A percentile compares a stretch with the other conserved stretches of the same genome.
Evolutionary conservation across 2,329 filamentous ascomycete species (phyloP).

Genomic region (Pseudocercospora crystallina): DNA sequence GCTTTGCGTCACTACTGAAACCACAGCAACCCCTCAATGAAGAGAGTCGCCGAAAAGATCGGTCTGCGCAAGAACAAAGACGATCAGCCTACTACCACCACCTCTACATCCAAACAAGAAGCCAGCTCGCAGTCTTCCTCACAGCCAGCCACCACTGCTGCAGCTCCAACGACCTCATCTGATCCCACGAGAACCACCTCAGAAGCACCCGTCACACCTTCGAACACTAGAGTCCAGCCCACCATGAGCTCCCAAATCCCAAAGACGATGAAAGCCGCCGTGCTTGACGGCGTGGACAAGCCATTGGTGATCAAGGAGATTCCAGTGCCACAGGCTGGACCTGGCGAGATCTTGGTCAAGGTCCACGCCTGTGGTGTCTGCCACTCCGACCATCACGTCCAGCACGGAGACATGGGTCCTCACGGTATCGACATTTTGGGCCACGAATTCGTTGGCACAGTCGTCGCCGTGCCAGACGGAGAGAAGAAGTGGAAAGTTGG

Average conservation of each 20-base stretch:
- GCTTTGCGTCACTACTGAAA: conserved; percentile 3
- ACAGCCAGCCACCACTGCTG: neutral
- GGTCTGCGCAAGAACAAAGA: conserved; percentile 4
- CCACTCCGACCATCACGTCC: conserved; percentile 62
- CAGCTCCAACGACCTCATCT: neutral
- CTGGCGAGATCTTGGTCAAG: conserved; percentile 66
- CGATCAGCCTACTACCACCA: neutral
- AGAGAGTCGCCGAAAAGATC: conserved; percentile 2
- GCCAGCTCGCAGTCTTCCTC: neutral
- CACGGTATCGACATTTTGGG: conserved; percentile 45
- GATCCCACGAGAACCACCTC: too few species aligned
- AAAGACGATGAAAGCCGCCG: conserved; percentile 65
- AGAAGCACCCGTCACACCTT: neutral
- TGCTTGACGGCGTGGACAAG: conserved; percentile 54
- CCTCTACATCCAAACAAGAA: neutral
- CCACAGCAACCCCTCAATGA: neutral
- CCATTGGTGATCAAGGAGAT: conserved; percentile 61
- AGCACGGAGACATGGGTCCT: conserved; percentile 54
- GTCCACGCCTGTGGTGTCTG: conserved; percentile 72
- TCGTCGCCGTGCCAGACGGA: conserved; percentile 57
- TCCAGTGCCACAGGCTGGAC: conserved; percentile 56
- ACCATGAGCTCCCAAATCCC: conserved; percentile 42
- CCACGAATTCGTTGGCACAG: conserved; percentile 69
- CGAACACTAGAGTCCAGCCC: neutral
- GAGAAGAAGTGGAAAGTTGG: conserved; percentile 62